Evolutionary conservation across 2,329 filamentous ascomycete species (phyloP).

Genomic region (Fusarium siculi): DNA sequence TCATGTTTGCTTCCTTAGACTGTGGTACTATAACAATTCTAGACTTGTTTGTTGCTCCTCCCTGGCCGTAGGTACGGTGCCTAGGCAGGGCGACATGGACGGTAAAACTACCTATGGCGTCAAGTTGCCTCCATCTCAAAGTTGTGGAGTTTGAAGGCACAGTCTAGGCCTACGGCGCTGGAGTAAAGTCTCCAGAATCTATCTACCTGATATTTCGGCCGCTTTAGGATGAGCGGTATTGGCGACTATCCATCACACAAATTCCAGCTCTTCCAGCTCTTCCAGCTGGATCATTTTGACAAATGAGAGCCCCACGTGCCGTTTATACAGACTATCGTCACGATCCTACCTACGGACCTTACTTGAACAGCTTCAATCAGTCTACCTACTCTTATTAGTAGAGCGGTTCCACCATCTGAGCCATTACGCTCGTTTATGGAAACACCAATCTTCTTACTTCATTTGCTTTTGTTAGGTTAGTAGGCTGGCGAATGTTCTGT

Average conservation of each 20-base stretch:
- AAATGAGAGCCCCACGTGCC: neutral
- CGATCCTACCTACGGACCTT: neutral
- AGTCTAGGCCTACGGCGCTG: constrained; percentile 5
- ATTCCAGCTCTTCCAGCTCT: constrained; percentile 20
- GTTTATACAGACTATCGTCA: neutral
- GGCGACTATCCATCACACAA: neutral
- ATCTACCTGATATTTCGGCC: neutral
- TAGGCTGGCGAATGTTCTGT: neutral
- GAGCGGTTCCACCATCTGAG: neutral
- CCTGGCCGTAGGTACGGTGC: neutral
- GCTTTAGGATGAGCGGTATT: neutral
- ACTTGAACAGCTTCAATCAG: constrained; percentile 7
- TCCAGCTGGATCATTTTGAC: neutral
- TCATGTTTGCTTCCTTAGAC: neutral
- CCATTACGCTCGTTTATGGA: constrained; percentile 9
- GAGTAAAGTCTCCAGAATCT: constrained; percentile 9
- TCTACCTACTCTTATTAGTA: neutral
- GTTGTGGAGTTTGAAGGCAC: constrained; percentile 7
- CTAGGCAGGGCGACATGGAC: neutral
- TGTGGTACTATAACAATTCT: neutral
- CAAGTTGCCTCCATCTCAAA: constrained; percentile 7
- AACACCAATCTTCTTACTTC: neutral
- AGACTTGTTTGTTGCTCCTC: too few relatives aligned
- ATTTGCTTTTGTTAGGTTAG: neutral
- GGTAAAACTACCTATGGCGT: constrained; percentile 3